phyloP scores from a whole-genome alignment of 129 eudicot genomes.

The Arctium minus region DNA sequence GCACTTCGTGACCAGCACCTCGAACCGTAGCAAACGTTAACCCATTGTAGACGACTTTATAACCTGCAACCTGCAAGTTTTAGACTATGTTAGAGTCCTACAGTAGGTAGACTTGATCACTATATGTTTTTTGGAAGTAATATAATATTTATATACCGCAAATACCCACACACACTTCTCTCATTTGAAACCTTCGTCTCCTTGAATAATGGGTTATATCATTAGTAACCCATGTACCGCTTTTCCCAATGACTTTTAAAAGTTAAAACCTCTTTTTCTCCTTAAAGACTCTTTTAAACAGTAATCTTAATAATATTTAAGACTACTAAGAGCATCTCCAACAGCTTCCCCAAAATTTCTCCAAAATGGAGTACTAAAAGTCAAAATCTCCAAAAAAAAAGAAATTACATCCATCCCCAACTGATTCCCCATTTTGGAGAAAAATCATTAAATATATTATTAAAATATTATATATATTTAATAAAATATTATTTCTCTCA shows the following conservation, averaged over 20 bases:
- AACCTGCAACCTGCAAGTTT: constrained; percentile 51
- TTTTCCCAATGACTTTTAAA: neutral
- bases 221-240: neutral
- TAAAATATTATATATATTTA: too few relatives aligned
- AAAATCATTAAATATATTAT: too few relatives aligned
- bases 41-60: constrained; percentile 50
- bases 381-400: too few relatives aligned
- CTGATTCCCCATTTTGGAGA: too few relatives aligned
- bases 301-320: neutral
- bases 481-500: too few relatives aligned
- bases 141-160: neutral
- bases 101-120: neutral
- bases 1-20: constrained; percentile 68
- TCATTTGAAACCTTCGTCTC: neutral
- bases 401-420: too few relatives aligned
- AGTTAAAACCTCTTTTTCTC: neutral
- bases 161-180: neutral
- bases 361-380: too few relatives aligned
- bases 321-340: too few relatives aligned
- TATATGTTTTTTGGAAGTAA: neutral
- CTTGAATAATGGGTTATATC: neutral
- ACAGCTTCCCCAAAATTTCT: too few relatives aligned
- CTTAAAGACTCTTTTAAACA: too few relatives aligned
- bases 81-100: neutral
- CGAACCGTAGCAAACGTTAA: constrained; percentile 57